phyloP scores from a whole-genome alignment of 2,329 filamentous ascomycete genomes.

The Alternaria dauci region DNA sequence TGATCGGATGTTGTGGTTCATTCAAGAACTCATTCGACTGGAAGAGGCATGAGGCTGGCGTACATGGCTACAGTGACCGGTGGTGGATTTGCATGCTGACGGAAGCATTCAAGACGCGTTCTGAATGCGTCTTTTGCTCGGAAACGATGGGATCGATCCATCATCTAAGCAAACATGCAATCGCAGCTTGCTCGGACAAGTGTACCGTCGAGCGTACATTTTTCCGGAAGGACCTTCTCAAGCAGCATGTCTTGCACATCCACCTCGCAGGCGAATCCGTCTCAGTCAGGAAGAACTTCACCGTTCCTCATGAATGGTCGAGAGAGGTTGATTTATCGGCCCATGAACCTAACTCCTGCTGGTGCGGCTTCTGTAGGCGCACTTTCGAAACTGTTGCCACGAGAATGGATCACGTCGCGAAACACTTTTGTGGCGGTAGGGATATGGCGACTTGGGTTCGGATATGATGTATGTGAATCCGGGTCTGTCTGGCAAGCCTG shows the following conservation, averaged over 20 bases:
- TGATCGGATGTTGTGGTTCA: background rate
- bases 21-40: conserved; percentile 20
- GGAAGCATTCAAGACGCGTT: background rate
- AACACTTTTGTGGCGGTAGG: conserved; percentile 20
- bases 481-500: too few species aligned
- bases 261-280: conserved; percentile 11
- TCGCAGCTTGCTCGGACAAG: conserved; percentile 9
- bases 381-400: background rate
- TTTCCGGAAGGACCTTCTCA: conserved; percentile 22
- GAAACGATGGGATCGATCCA: background rate
- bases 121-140: conserved; percentile 21
- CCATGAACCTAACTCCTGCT: conserved; percentile 13
- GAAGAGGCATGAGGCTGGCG: conserved; percentile 25
- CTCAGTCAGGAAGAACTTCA: background rate
- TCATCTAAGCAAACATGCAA: conserved; percentile 20
- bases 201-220: conserved; percentile 13
- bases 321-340: background rate
- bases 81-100: conserved; percentile 24
- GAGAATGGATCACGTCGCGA: conserved; percentile 25
- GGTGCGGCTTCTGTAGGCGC: conserved; percentile 29
- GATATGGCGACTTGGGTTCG: conserved; percentile 14
- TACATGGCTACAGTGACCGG: conserved; percentile 15
- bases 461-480: too few species aligned
- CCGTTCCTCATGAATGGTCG: conserved; percentile 15
- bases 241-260: conserved; percentile 22